A percentile compares a stretch with the other conserved stretches of the same genome.
phyloP scores from a whole-genome alignment of 1,284 basidiomycete genomes.

The Lignosus rhinocerotis region DNA sequence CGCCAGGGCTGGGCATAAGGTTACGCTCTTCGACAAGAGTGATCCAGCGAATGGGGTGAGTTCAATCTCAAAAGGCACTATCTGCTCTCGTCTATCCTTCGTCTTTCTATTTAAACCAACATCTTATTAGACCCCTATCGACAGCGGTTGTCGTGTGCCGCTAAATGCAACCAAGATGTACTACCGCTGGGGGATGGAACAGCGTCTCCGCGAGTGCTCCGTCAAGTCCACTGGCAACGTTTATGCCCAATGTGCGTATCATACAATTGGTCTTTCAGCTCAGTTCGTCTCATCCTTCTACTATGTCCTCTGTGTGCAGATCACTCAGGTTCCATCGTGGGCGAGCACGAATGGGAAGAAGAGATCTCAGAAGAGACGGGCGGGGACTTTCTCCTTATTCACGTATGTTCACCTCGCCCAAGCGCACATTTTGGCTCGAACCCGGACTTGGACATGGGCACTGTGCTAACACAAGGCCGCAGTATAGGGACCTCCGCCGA shows the following conservation, averaged over 20 bases:
- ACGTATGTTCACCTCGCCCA: conserved; percentile 20
- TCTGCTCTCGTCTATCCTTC: background rate
- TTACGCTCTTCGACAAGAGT: conserved; percentile 32
- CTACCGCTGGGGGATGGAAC: conserved; percentile 32
- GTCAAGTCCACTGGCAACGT: conserved; percentile 16
- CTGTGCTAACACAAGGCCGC: background rate
- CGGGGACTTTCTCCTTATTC: conserved; percentile 28
- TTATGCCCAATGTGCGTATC: conserved; percentile 18
- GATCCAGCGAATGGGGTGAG: conserved; percentile 21
- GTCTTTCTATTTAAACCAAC: background rate
- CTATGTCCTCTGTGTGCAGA: conserved; percentile 14
- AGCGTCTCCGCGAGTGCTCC: conserved; percentile 22
- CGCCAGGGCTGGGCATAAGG: conserved; percentile 31
- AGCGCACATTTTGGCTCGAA: too few species aligned
- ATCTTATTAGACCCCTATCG: conserved; percentile 17
- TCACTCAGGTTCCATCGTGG: conserved; percentile 25
- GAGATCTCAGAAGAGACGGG: conserved; percentile 31
- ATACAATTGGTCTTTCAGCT: background rate
- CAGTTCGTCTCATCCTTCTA: background rate
- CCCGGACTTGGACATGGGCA: too few species aligned
- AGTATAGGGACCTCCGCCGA: conserved; percentile 29
- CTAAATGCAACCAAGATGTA: conserved; percentile 32
- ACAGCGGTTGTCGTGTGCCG: conserved; percentile 28
- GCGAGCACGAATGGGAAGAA: conserved; percentile 29
- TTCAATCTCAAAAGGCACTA: background rate